These are phyloP conservation scores for Lathyrus oleraceus DNA, from an alignment of 306 rosid species.

Conservation along the genomic window DNA sequence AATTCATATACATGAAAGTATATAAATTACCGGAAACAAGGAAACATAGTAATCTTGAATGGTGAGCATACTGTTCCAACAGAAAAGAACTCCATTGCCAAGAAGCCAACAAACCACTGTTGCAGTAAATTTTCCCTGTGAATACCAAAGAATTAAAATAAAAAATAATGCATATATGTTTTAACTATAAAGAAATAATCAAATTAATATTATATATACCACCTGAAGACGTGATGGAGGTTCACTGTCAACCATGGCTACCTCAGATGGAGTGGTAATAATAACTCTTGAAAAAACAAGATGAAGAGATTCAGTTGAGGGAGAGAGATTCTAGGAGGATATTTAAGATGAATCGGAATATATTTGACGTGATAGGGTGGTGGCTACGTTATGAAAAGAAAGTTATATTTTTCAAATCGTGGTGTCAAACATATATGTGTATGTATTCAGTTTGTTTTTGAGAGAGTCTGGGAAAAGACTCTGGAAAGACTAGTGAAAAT, in stretches of 20 bases:
- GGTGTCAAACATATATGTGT: background rate
- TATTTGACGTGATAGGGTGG: background rate
- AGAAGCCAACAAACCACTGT: conserved; percentile 77
- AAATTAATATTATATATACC: background rate
- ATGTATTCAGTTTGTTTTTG: background rate
- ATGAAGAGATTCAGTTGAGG: background rate
- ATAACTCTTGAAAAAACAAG: background rate
- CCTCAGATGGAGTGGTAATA: conserved; percentile 26
- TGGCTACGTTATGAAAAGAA: background rate
- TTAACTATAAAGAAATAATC: background rate
- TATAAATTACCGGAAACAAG: conserved; percentile 73
- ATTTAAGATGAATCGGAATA: conserved; percentile 15
- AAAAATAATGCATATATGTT: conserved; percentile 8
- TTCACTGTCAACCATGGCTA: conserved; percentile 34
- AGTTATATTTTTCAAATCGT: conserved; percentile 12
- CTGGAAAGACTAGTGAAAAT: background rate
- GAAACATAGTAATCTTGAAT: conserved; percentile 72
- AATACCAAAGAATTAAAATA: conserved; percentile 12
- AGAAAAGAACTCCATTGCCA: conserved; percentile 81
- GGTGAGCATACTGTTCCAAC: conserved; percentile 95
- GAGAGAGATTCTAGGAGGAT: conserved; percentile 7
- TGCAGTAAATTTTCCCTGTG: conserved; percentile 69
- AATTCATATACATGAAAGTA: background rate
- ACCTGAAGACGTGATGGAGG: conserved; percentile 60
- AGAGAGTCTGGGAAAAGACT: no score